Evolutionary conservation across 2,329 filamentous ascomycete species (phyloP), one percentile per base, ranked within the genome.

Genomic region (Zarea fungicola): DNA sequence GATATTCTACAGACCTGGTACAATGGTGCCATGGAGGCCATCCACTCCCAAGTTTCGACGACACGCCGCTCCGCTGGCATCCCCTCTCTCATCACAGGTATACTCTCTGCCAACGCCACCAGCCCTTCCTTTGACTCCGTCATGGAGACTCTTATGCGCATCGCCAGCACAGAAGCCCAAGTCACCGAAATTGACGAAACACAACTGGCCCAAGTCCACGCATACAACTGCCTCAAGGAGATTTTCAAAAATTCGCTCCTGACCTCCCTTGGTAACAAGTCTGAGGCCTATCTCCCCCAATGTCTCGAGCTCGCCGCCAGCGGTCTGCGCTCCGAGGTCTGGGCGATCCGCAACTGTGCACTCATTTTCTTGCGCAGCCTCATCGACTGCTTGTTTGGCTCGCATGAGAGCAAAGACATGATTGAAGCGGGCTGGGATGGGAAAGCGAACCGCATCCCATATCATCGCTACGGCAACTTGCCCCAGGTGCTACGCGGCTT

Each of bases 301-400:
- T 85, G 85, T 28, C 74, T 99, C 4, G 79, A 84, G 52, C 75
- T 97, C n/a, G 90, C 91, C 2, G 87, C 88, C 10, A 78, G 79
- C 51, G 89, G 86, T 44, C 75, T 99, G 14, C 85, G 82, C 37
- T 93, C 89, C 0, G 78, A 87, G 51, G 81, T 93, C 19, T 99
- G 93, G 93, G 89, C 91, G 0, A 90, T 99, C 49, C 84, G 91
- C 1, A 99, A 99, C 64, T 96, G 90, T 56, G 90, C 90, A 2
- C 70, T 97, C 28, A 86, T 97, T 69, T 80, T 99, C 6, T 83
- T 97, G 55, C 83, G 92, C 48, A 89, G 89, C 53, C 74, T 96
- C 5, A 87, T 95, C 45, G 88, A 93, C 61, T 79, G 80, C 54
- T 71, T 95, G 1, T 81, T 93, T 23, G 87, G 88, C 14, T 88